A percentile compares a stretch with the other conserved stretches of the same genome.
Conservation (phyloP, 1,284 basidiomycete species). For the Leccinum solheimii region DNA sequence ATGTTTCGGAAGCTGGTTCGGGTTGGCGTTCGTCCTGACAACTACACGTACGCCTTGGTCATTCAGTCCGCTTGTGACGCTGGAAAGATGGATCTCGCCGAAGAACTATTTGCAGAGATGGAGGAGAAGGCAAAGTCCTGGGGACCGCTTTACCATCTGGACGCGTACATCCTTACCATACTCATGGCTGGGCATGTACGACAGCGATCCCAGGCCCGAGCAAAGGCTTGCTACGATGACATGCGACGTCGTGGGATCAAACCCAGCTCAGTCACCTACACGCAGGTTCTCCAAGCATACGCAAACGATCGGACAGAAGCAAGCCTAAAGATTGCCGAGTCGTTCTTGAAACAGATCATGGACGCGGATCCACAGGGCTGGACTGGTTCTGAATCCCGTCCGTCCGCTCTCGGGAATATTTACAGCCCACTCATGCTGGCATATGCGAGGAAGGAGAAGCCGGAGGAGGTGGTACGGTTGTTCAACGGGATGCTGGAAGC, state of each 20-base stretch:
- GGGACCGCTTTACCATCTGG: conserved; percentile 45
- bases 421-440: conserved; percentile 66
- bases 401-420: conserved; percentile 43
- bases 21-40: conserved; percentile 56
- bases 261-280: conserved; percentile 74
- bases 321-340: conserved; percentile 56
- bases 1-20: conserved; percentile 64
- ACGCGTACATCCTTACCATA: conserved; percentile 76
- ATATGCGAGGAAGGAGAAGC: conserved; percentile 50
- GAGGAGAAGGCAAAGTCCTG: conserved; percentile 42
- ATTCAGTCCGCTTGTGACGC: conserved; percentile 86
- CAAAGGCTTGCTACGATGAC: conserved; percentile 71
- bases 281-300: conserved; percentile 68
- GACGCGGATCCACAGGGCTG: conserved; percentile 44
- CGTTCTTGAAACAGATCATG: conserved; percentile 58
- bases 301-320: conserved; percentile 42
- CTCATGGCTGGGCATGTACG: conserved; percentile 82
- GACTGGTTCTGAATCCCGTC: conserved; percentile 41
- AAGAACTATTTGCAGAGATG: conserved; percentile 71
- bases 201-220: conserved; percentile 52
- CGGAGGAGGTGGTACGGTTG: conserved; percentile 59
- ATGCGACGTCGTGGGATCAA: conserved; percentile 71
- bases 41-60: conserved; percentile 72
- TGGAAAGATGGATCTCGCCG: conserved; percentile 66
- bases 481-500: conserved; percentile 56